Evolutionary conservation across 1,284 basidiomycete species (phyloP).

Genomic region (Prillingera fragicola): DNA sequence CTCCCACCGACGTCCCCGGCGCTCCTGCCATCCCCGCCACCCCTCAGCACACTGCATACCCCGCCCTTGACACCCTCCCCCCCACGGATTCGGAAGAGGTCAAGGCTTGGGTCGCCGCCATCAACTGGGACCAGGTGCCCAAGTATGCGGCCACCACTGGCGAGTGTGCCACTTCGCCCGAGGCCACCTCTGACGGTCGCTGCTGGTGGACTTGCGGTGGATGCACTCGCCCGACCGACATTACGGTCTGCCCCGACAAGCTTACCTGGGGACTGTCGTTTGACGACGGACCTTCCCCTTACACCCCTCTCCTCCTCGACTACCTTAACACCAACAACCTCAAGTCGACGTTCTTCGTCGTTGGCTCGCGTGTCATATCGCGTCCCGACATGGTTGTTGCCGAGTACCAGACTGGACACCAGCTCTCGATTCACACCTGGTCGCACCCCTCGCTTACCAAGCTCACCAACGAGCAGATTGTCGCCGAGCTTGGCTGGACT

Average conservation of each 20-base stretch:
- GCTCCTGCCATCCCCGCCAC: conserved; percentile 47
- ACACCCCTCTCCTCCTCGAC: conserved; percentile 51
- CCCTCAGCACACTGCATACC: conserved; percentile 52
- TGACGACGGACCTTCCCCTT: conserved; percentile 53
- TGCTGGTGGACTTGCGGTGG: conserved; percentile 89
- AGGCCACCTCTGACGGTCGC: conserved; percentile 56
- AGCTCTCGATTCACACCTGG: conserved; percentile 53
- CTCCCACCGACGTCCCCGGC: conserved; percentile 41
- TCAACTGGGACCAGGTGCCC: conserved; percentile 36
- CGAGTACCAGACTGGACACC: conserved; percentile 35
- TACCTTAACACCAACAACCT: conserved; percentile 52
- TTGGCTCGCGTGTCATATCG: conserved; percentile 11
- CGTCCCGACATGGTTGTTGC: conserved; percentile 25
- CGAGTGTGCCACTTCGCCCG: conserved; percentile 58
- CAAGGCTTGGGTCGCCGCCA: conserved; percentile 63
- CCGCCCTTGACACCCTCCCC: conserved; percentile 62
- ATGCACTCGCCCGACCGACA: conserved; percentile 64
- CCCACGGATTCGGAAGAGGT: conserved; percentile 64
- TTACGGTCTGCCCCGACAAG: conserved; percentile 71
- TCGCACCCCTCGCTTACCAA: conserved; percentile 59
- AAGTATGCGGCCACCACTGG: conserved; percentile 35
- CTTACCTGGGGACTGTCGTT: conserved; percentile 45
- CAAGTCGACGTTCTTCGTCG: conserved; percentile 53
- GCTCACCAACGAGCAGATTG: conserved; percentile 77
- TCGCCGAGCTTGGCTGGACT: conserved; percentile 90